phyloP scores from a whole-genome alignment of 306 rosid species.

The Gillenia trifoliata region DNA sequence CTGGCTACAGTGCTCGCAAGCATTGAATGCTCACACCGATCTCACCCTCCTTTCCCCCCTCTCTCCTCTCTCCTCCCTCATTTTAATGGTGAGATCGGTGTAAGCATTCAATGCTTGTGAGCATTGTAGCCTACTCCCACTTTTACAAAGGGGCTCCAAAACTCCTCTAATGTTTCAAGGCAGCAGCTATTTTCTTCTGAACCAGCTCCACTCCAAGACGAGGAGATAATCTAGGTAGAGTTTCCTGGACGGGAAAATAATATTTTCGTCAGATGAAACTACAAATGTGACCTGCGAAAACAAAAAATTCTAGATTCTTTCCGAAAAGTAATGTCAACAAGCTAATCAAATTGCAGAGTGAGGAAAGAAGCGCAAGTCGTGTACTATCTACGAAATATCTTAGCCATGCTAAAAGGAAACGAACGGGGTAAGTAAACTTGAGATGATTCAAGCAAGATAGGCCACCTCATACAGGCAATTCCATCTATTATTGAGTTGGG shows the following conservation, averaged over 20 bases:
- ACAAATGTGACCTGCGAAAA: neutral
- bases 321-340: neutral
- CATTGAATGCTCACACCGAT: too few species aligned
- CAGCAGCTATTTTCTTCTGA: constrained; percentile 78
- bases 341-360: neutral
- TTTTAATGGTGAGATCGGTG: too few species aligned
- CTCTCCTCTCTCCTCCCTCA: too few species aligned
- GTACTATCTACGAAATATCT: neutral
- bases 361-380: neutral
- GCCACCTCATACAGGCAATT: neutral
- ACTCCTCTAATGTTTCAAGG: constrained; percentile 41
- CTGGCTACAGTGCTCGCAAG: too few species aligned
- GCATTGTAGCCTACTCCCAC: too few species aligned
- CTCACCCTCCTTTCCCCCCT: too few species aligned
- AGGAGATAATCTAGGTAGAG: constrained; percentile 73
- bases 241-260: constrained; percentile 48
- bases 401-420: neutral
- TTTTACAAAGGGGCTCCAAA: constrained; percentile 1
- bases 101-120: too few species aligned
- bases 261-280: constrained; percentile 17
- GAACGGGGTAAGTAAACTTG: neutral
- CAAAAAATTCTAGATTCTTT: neutral
- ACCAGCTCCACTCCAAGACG: constrained; percentile 83
- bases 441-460: constrained; percentile 2
- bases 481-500: neutral